Conservation (phyloP, 495 filamentous ascomycete genomes). For the Aspergillus bertholletiae region DNA sequence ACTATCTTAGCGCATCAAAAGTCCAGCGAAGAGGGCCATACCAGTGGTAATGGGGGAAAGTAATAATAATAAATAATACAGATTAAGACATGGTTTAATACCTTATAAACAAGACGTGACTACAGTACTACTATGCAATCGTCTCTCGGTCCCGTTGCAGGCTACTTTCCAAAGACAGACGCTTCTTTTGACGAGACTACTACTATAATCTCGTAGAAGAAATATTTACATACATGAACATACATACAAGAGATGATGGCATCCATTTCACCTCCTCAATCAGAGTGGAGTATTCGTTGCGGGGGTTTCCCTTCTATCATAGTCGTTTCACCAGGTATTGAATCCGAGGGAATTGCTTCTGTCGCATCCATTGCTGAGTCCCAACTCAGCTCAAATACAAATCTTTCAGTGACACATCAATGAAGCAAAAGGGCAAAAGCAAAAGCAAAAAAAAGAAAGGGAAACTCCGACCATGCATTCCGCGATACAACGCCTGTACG, state of each 20-base stretch:
- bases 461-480: slow-evolving; percentile 28
- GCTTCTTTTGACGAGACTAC: neutral
- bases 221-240: slow-evolving; percentile 5
- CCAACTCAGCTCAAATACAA: slow-evolving; percentile 2
- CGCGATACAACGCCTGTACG: slow-evolving; percentile 22
- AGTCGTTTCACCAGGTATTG: neutral
- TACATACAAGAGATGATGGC: slow-evolving; percentile 12
- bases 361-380: neutral
- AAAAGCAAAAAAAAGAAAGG: slow-evolving; percentile 4
- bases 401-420: slow-evolving; percentile 5
- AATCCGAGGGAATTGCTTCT: neutral
- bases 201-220: neutral
- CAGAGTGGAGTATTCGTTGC: slow-evolving; percentile 17
- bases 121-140: too few relatives aligned
- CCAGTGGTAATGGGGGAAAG: too few relatives aligned
- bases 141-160: too few relatives aligned
- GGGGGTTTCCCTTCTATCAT: neutral
- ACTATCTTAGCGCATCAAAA: too few relatives aligned
- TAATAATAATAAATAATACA: too few relatives aligned
- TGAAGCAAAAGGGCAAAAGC: slow-evolving; percentile 7
- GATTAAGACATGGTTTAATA: too few relatives aligned
- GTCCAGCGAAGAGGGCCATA: too few relatives aligned
- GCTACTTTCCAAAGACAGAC: neutral
- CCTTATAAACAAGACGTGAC: too few relatives aligned
- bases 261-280: slow-evolving; percentile 7